Conservation (phyloP, 306 rosid species). For the Cicer cuneatum region DNA sequence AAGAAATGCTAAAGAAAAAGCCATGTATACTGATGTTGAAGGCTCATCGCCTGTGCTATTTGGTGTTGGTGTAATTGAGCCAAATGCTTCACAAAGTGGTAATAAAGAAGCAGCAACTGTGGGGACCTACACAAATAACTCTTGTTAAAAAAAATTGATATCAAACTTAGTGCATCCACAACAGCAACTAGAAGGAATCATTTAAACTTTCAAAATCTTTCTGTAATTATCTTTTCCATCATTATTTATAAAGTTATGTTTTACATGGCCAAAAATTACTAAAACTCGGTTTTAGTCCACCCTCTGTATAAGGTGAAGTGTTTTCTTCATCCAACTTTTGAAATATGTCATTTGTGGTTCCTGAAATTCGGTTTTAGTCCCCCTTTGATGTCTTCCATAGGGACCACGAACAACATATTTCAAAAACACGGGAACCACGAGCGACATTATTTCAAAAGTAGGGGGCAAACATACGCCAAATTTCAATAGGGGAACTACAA, state of each 20-base stretch:
- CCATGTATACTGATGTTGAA: conserved; percentile 61
- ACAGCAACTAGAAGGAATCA: conserved; percentile 26
- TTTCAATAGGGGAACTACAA: conserved; percentile 2
- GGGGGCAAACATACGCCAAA: not conserved
- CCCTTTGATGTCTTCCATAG: not conserved
- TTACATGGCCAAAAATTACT: not conserved
- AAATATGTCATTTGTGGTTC: not conserved
- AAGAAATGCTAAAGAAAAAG: conserved; percentile 77
- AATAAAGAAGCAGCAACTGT: conserved; percentile 69
- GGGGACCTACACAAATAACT: conserved; percentile 63
- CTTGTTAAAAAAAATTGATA: conserved; percentile 39
- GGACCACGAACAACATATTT: not conserved
- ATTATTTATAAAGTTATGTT: conserved; percentile 4
- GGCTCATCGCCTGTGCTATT: conserved; percentile 56
- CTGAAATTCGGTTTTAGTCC: not conserved
- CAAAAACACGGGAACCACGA: not conserved
- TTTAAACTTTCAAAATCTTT: conserved; percentile 34
- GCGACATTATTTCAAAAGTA: not conserved
- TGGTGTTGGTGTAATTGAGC: conserved; percentile 63
- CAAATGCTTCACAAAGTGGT: conserved; percentile 84
- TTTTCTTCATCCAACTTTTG: not conserved
- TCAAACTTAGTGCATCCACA: conserved; percentile 6
- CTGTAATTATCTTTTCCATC: conserved; percentile 9
- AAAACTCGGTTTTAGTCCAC: not conserved
- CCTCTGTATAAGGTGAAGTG: not conserved